Evolutionary conservation across 768 basidiomycete species (phyloP), one percentile per base, ranked within the genome.

Genomic region (Pholiota microspora): DNA sequence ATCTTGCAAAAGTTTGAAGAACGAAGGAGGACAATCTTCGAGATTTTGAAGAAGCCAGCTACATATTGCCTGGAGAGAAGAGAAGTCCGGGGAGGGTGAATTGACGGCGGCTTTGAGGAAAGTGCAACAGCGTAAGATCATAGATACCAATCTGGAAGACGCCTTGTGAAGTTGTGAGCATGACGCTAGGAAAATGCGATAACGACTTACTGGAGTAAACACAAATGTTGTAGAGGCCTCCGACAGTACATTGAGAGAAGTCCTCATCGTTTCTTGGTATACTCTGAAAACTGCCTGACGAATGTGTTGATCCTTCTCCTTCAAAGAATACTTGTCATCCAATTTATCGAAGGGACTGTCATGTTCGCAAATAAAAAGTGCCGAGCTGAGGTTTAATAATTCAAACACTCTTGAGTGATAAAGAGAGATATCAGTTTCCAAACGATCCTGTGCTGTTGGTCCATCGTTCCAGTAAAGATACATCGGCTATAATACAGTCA

Each of bases 61-160:
- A 2, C 80, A 77, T 27, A 89, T 67, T 7, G 85, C 81, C 54
- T 83, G 82, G 12, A 86, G 70, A 2, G 79, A 75, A 0, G 89
- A 91, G 62, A 87, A 88, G 67, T 93, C 84, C 55, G 88, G 76
- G 2, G 72, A 62, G 3, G 69, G 46, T 15, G 69, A 62, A 24
- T 62, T 60, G 13, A 75, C 64, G 28, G 76, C 72, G 35, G 69
- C 68, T 55, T 75, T 75, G 42, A 92, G 72, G 56, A 77, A 67
- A n/a, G 64, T 60, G 7, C 70, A 66, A 42, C 72, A 73, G 23
- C 56, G 49, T 23, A 84, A 65, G 25, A 82, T 63, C n/a, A 60
- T 69, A 24, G 65, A 53, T 5, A 72, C 67, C 18, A 73, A 66
- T 35, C 64, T 55, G 23, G 75, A 31, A 18, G 27, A 45, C 18